Evolutionary conservation across 2,329 filamentous ascomycete genomes (phyloP).

Genomic region (Knufia petricola): DNA sequence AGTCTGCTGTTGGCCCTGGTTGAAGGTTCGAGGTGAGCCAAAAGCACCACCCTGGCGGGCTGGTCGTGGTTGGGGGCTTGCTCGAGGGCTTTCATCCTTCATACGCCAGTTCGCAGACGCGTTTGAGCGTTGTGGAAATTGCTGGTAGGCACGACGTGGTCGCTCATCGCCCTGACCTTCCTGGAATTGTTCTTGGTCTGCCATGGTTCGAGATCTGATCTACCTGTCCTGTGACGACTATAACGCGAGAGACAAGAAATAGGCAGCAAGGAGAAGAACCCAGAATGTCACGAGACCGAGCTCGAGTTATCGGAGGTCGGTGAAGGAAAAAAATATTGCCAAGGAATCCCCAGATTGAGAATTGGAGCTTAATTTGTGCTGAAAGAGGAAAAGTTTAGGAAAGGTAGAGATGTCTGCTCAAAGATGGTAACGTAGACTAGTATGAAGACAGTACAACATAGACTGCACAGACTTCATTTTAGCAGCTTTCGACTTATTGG

Average conservation of each 20-base stretch:
- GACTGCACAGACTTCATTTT: too few species aligned
- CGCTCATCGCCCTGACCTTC: constrained; percentile 4
- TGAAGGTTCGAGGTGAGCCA: background rate
- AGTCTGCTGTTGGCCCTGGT: constrained; percentile 6
- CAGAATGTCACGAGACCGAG: constrained; percentile 3
- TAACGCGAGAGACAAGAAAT: background rate
- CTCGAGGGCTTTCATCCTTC: constrained; percentile 30
- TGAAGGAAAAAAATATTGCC: constrained; percentile 8
- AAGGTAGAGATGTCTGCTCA: too few species aligned
- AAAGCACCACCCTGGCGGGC: constrained; percentile 25
- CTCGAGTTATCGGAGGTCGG: constrained; percentile 4
- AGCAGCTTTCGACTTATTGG: too few species aligned
- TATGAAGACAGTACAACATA: too few species aligned
- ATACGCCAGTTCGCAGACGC: constrained; percentile 32
- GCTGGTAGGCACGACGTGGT: constrained; percentile 1
- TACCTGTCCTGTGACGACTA: background rate
- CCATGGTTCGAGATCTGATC: background rate
- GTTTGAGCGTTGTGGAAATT: constrained; percentile 14
- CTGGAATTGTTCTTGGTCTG: constrained; percentile 1
- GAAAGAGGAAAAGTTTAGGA: background rate
- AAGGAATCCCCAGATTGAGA: background rate
- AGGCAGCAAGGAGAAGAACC: background rate
- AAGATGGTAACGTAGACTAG: too few species aligned
- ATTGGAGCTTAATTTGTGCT: background rate
- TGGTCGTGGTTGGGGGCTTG: constrained; percentile 26